phyloP scores from a whole-genome alignment of 2,329 filamentous ascomycete species.

The Colletotrichum sp. region DNA sequence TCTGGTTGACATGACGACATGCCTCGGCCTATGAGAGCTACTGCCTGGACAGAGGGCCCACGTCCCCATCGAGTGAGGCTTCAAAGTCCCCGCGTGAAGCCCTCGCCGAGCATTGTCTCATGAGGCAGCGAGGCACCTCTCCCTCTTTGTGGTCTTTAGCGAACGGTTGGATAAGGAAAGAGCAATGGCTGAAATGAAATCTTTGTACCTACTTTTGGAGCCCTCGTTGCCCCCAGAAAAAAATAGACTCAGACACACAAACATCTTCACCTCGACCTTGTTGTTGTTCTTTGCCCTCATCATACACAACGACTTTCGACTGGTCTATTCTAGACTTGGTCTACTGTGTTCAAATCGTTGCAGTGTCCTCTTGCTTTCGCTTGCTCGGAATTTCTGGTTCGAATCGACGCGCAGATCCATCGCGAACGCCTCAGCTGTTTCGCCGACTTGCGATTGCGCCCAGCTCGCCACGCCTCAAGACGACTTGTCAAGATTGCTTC shows the following conservation, averaged over 20 bases:
- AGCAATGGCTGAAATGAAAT: neutral
- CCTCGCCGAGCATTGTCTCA: neutral
- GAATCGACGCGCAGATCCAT: neutral
- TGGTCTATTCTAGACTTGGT: neutral
- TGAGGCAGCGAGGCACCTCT: neutral
- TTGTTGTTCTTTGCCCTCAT: neutral
- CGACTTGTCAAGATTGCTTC: neutral
- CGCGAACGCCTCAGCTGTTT: neutral
- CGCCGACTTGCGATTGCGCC: neutral
- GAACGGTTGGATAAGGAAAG: neutral
- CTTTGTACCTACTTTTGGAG: neutral
- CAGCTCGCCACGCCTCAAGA: neutral
- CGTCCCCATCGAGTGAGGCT: neutral
- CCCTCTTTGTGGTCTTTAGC: neutral
- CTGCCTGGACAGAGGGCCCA: fast-evolving
- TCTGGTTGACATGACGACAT: neutral
- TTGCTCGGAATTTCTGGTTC: neutral
- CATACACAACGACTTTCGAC: no score
- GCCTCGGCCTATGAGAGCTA: no score
- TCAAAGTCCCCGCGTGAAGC: neutral
- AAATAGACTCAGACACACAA: neutral
- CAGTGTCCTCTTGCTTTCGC: neutral
- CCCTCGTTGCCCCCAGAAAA: neutral
- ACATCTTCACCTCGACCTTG: neutral
- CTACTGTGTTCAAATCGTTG: neutral